Percentiles rank a stretch among this genome's conserved stretches.
Conservation (phyloP, 2,329 filamentous ascomycete species). For the Gaeumannomyces sp. region DNA sequence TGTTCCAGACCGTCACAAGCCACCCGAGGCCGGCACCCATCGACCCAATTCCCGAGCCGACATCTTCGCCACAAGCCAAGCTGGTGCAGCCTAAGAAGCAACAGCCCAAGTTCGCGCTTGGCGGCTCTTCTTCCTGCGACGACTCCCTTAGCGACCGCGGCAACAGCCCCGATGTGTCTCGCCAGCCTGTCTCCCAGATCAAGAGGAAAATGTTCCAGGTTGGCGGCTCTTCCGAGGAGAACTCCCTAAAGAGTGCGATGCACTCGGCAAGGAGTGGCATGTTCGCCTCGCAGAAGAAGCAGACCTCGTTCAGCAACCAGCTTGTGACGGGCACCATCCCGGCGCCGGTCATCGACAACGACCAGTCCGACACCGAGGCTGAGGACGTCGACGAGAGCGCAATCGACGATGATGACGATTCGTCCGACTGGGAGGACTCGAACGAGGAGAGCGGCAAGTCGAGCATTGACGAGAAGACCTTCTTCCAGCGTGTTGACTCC, state of each 20-base stretch:
- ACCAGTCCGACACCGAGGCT: conserved; percentile 55
- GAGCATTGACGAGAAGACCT: conserved; percentile 70
- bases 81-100: conserved; percentile 61
- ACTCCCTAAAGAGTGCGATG: conserved; percentile 58
- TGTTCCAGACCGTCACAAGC: conserved; percentile 39
- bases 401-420: conserved; percentile 66
- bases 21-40: conserved; percentile 39
- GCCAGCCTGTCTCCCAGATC: conserved; percentile 26
- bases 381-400: conserved; percentile 76
- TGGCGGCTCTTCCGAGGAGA: conserved; percentile 63
- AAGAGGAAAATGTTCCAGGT: conserved; percentile 44
- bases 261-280: conserved; percentile 37
- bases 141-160: conserved; percentile 60
- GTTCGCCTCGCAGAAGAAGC: conserved; percentile 57
- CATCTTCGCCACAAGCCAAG: conserved; percentile 52
- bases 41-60: conserved; percentile 52
- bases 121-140: conserved; percentile 74
- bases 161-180: conserved; percentile 41
- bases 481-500: conserved; percentile 90
- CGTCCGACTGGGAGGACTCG: conserved; percentile 57
- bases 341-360: conserved; percentile 39
- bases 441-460: conserved; percentile 77
- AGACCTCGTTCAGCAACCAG: conserved; percentile 74
- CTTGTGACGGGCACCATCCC: conserved; percentile 62
- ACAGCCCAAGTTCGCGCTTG: conserved; percentile 62